Evolutionary conservation across 2,329 filamentous ascomycete species (phyloP), one percentile per base, ranked within the genome.

Genomic region (Exophiala calicioides): DNA sequence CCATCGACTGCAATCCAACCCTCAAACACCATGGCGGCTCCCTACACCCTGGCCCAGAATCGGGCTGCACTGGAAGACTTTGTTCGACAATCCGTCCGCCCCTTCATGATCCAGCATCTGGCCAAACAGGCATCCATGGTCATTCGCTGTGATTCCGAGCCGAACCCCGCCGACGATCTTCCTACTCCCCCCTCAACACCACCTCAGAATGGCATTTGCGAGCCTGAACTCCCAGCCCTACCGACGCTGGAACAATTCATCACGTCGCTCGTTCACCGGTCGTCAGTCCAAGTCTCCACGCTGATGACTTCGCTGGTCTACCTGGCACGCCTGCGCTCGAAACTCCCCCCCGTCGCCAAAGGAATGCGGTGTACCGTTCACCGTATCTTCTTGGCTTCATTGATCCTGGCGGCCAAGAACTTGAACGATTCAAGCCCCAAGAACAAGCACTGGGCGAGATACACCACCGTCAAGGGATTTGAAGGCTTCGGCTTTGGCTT

Each of bases 371-470:
- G 93, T 77, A 97, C 93, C 18, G 89, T 91, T 35, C 93, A 98
- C 76, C 86, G 93, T 62, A 97, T 98, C 77, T 97, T 98, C 74
- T 80, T 98, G 37, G 58, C 73, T 5, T 71, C 70, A 3, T 61
- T 76, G 34, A 75, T 76, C 29, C 74, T 85, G 38, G 84, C 93
- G 1, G 91, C 93, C 60, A 98, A 98, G 83, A 96, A 96, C 69
- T 80, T 97, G 60, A 97, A 98, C 69, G 93, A 97, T 77, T 95
- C 90, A 52, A 96, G 90, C 9, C 93, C 93, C 55, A 97, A 97
- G 84, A 98, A 98, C 81, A 97, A 97, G 83, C 93, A 98, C 78
- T 98, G 93, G 93, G 90, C 93, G 57, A 85, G 84, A 62, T 98
- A 97, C 77, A 95, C 86, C 50, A 74, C 84, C 61, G 84, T 95